Evolutionary conservation across 2,329 filamentous ascomycete species (phyloP).

Genomic region (Aspergillus jensenii): DNA sequence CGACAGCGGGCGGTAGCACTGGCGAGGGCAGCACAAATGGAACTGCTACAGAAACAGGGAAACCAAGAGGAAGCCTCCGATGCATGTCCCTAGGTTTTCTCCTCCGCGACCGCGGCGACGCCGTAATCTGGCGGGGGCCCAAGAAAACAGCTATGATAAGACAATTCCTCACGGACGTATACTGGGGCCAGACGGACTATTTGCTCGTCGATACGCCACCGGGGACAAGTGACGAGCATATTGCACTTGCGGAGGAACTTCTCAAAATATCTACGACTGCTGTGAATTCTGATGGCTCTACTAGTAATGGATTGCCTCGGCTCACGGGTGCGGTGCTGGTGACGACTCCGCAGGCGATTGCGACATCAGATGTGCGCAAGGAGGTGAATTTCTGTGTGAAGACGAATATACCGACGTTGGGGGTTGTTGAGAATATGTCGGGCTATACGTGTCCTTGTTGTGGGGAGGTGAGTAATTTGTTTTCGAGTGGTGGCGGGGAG

Average conservation of each 20-base stretch:
- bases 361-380: conserved; percentile 90
- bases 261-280: conserved; percentile 48
- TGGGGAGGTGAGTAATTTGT: conserved; percentile 86
- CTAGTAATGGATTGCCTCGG: conserved; percentile 49
- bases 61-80: conserved; percentile 40
- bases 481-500: conserved; percentile 84
- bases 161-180: conserved; percentile 88
- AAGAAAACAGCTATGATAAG: conserved; percentile 99
- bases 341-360: conserved; percentile 92
- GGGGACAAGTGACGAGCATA: conserved; percentile 95
- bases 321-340: conserved; percentile 89
- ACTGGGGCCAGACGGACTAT: conserved; percentile 86
- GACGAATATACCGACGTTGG: conserved; percentile 74
- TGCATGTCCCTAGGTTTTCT: conserved; percentile 96
- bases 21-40: neutral
- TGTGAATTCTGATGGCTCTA: neutral
- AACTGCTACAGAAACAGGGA: neutral
- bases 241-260: conserved; percentile 86
- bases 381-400: conserved; percentile 92
- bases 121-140: conserved; percentile 94
- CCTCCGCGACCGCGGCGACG: conserved; percentile 76
- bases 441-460: conserved; percentile 59
- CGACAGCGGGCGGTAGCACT: neutral
- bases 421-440: conserved; percentile 93
- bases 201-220: conserved; percentile 94